Percentiles rank a stretch among this genome's conserved stretches.
Evolutionary conservation across 2,329 filamentous ascomycete species (phyloP).

Genomic region (Amauroascus verrucosus): DNA sequence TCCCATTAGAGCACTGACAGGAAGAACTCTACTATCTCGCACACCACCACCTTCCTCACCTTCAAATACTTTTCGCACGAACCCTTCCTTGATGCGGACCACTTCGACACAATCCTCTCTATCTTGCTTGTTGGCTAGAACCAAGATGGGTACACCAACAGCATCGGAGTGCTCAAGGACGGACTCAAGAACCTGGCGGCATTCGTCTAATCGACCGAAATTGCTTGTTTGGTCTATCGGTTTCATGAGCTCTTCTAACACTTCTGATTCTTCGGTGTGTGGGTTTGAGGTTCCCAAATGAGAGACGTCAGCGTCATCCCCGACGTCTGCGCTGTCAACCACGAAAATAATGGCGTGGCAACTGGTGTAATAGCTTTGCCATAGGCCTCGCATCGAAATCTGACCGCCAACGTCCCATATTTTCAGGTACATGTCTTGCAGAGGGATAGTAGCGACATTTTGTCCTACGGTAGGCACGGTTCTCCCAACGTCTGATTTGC

Average conservation of each 20-base stretch:
- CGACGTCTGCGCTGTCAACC: constrained; percentile 88
- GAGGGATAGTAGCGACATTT: constrained; percentile 82
- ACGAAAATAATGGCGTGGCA: constrained; percentile 98
- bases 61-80: constrained; percentile 92
- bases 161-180: constrained; percentile 80
- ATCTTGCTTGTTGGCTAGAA: constrained; percentile 96
- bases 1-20: constrained; percentile 72
- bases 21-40: constrained; percentile 80
- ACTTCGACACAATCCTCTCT: constrained; percentile 96
- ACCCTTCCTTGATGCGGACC: constrained; percentile 89
- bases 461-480: constrained; percentile 96
- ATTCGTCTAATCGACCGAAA: constrained; percentile 65
- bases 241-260: constrained; percentile 23
- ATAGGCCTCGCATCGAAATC: constrained; percentile 74
- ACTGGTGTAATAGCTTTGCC: constrained; percentile 89
- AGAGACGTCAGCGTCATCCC: constrained; percentile 61
- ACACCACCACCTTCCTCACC: constrained; percentile 79
- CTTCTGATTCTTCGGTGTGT: constrained; percentile 9
- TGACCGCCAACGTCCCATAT: constrained; percentile 98
- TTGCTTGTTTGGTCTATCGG: constrained; percentile 30
- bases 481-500: constrained; percentile 59
- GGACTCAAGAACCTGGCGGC: constrained; percentile 76
- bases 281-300: constrained; percentile 22
- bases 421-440: constrained; percentile 94
- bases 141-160: constrained; percentile 79